Conservation (phyloP, 2,329 filamentous ascomycete species). For the Bipolaris gigantea region DNA sequence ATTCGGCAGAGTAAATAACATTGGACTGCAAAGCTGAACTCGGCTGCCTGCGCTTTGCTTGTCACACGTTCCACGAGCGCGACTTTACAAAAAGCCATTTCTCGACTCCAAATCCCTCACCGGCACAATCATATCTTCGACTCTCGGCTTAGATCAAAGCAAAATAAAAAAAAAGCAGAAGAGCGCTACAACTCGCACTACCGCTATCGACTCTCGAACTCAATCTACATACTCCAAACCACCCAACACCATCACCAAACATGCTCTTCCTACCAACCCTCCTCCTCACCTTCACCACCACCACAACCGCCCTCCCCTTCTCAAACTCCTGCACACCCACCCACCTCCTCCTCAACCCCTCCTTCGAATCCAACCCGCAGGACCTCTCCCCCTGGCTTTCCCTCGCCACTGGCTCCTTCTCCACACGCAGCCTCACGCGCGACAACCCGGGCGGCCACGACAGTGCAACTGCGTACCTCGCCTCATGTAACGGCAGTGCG, state of each 20-base stretch:
- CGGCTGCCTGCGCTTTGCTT: no score
- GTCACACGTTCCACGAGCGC: no score
- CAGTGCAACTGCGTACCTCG: constrained; percentile 13
- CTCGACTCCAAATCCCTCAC: no score
- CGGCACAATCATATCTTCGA: no score
- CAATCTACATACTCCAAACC: neutral
- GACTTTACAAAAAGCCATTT: no score
- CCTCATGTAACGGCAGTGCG: constrained; percentile 14
- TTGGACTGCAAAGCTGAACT: no score
- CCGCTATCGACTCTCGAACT: neutral
- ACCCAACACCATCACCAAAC: neutral
- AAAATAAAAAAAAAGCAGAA: no score
- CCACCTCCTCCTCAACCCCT: constrained; percentile 23
- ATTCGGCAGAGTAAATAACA: no score
- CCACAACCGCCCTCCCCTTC: neutral
- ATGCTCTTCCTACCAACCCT: neutral
- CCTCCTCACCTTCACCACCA: neutral
- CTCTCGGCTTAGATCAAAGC: no score
- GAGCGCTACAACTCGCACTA: no score
- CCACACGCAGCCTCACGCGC: constrained; percentile 5
- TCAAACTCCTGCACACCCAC: constrained; percentile 4
- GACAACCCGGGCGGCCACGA: constrained; percentile 7
- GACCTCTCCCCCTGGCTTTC: constrained; percentile 17
- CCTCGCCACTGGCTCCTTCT: constrained; percentile 24
- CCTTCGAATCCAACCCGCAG: constrained; percentile 16